Evolutionary conservation across 1,284 basidiomycete genomes (phyloP), one percentile per base, ranked within the genome.

Genomic region (Microbotryum intermedium): DNA sequence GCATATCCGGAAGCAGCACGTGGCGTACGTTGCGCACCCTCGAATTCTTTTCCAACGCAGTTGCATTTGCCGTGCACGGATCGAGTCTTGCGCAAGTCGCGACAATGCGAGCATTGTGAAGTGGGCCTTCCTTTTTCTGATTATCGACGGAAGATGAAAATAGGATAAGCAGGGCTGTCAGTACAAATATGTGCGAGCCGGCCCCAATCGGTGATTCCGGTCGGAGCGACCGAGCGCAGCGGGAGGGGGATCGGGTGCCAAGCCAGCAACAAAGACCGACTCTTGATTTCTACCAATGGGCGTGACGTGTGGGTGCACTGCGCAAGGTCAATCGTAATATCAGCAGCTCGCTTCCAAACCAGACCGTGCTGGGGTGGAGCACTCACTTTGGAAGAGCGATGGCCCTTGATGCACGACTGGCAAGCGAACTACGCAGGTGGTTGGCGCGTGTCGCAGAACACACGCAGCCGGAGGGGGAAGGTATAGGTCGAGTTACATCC

Each of bases 101-200:
- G 42, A 42, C 66, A 68, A 43, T 68, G 66, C n/a, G 49, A 28
- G 23, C 66, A 68, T 25, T 68, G 66, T 4, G 59, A 58, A 20
- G 60, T 59, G 18, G 66, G 66, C 6, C 66, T 51, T 10, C 66
- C 66, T 52, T 68, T 68, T 30, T 64, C 66, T 68, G 55, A 3
- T 1, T 20, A 2, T 10, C 28, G 46, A 23, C 2, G 25, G 20
- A 1, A 43, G 0, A 13, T 30, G 49, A 34, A 13, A 34, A 6
- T 16, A 39, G 18, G 34, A 4, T 16, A 39, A 18, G 34, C 11
- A 3, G 18, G 18, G 3, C 13, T 39, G 34, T 39, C 34, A 39
- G 34, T 39, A 39, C 34, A 39, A 16, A 39, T 11, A 5, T 39
- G 34, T 39, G 34, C 34, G 34, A 39, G 1, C 0, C 34, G 13